Percentiles rank a stretch among this genome's conserved stretches.
These are phyloP conservation scores for Diaporthe batatas DNA, from an alignment of 2,329 filamentous ascomycete species.

Conservation along the genomic window DNA sequence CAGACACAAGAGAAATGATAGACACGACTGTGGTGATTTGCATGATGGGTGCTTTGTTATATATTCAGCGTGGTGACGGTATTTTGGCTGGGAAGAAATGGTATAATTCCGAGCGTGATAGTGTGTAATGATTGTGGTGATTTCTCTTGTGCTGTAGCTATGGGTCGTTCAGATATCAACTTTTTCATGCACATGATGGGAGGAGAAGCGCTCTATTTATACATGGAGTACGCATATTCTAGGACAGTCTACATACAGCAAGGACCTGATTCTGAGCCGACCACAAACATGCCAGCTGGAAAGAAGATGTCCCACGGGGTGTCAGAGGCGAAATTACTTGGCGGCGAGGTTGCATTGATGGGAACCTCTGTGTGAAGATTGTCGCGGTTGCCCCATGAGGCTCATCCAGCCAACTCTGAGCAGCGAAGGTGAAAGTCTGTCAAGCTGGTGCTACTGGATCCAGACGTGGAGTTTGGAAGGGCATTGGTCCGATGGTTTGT, in stretches of 20 bases:
- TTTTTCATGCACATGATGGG: too few species aligned
- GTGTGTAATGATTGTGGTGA: not conserved
- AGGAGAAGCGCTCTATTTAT: constrained; percentile 14
- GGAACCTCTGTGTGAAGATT: not conserved
- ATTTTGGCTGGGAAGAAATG: not conserved
- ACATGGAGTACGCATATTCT: not conserved
- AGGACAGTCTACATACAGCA: not conserved
- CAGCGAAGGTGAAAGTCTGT: constrained; percentile 13
- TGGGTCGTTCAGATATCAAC: not conserved
- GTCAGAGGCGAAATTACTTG: not conserved
- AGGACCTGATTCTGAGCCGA: not conserved
- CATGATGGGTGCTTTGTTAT: not conserved
- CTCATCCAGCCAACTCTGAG: constrained; percentile 3
- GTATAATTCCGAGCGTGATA: not conserved
- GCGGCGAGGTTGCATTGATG: not conserved
- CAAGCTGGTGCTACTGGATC: not conserved
- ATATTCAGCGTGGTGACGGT: too few species aligned
- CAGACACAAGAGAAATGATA: not conserved
- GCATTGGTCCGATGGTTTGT: not conserved
- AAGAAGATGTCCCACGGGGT: not conserved
- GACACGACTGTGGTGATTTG: constrained; percentile 2
- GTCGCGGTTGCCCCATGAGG: not conserved
- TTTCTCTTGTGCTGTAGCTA: not conserved
- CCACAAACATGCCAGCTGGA: not conserved
- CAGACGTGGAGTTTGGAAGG: not conserved